Conservation (phyloP, 805 yeast genomes). For the Metschnikowia picachoensis region DNA sequence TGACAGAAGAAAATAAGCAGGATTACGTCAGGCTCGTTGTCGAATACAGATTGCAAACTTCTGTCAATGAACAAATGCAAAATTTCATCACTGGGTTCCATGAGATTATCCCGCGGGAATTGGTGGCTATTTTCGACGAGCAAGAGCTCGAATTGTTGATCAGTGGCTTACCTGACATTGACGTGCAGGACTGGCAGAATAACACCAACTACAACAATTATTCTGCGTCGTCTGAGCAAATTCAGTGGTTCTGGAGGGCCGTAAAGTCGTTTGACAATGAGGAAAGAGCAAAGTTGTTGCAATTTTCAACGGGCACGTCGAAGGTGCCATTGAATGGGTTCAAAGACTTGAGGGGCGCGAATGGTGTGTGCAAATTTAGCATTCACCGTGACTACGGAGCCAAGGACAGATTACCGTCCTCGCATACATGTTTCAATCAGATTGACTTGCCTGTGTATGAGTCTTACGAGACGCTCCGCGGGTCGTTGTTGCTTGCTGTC, state of each 20-base stretch:
- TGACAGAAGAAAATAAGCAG: constrained; percentile 84
- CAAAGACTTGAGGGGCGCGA: constrained; percentile 81
- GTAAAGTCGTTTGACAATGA: constrained; percentile 91
- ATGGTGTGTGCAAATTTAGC: constrained; percentile 80
- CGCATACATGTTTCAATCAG: constrained; percentile 97
- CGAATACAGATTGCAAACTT: constrained; percentile 76
- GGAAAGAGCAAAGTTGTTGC: constrained; percentile 89
- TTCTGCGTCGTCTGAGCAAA: constrained; percentile 75
- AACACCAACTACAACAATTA: constrained; percentile 81
- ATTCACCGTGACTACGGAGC: constrained; percentile 88
- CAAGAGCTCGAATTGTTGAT: constrained; percentile 90
- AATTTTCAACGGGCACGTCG: constrained; percentile 95
- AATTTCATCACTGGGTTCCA: constrained; percentile 84
- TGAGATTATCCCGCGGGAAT: constrained; percentile 79
- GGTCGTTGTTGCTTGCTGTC: constrained; percentile 75
- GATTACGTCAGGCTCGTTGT: constrained; percentile 86
- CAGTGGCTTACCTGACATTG: constrained; percentile 94
- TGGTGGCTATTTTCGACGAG: constrained; percentile 86
- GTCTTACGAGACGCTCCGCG: constrained; percentile 78
- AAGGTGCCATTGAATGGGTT: constrained; percentile 95
- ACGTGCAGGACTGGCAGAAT: constrained; percentile 92
- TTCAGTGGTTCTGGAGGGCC: constrained; percentile 98
- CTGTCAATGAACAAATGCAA: constrained; percentile 85
- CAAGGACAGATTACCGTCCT: constrained; percentile 83
- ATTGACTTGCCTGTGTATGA: constrained; percentile 91